A percentile compares a stretch with the other conserved stretches of the same genome.
Conservation (phyloP, 257 asterid species). For the Agastache rugosa region DNA sequence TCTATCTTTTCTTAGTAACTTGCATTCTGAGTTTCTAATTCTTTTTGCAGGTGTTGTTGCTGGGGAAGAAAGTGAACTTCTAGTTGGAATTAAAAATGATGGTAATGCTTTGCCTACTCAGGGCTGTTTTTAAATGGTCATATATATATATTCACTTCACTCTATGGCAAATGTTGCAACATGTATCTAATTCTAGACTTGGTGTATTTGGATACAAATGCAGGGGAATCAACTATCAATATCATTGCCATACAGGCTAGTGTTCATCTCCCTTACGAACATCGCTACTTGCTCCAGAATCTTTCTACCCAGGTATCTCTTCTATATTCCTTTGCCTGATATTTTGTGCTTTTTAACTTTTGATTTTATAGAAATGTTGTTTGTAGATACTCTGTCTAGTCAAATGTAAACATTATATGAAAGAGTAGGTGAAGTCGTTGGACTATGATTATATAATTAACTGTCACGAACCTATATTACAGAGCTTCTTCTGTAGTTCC, state of each 20-base stretch:
- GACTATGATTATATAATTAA: conserved; percentile 22
- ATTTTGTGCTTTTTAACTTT: conserved; percentile 2
- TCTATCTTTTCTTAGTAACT: not conserved
- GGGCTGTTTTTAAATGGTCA: not conserved
- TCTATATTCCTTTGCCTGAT: conserved; percentile 29
- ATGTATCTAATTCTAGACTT: conserved; percentile 28
- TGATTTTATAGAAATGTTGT: conserved; percentile 1
- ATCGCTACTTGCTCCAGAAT: conserved; percentile 82
- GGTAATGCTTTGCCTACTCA: conserved; percentile 55
- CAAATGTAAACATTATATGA: not conserved
- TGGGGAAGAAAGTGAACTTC: conserved; percentile 89
- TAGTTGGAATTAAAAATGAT: conserved; percentile 91
- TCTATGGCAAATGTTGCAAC: conserved; percentile 11
- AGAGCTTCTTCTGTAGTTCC: not conserved
- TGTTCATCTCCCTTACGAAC: conserved; percentile 85
- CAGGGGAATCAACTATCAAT: conserved; percentile 75
- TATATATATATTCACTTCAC: not conserved
- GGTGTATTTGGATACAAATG: conserved; percentile 24
- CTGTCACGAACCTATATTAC: not conserved
- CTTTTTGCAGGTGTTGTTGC: conserved; percentile 68
- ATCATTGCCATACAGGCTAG: conserved; percentile 87
- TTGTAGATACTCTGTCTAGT: conserved; percentile 22
- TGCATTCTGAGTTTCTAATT: conserved; percentile 32
- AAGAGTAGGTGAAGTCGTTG: not conserved
- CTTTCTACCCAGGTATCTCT: conserved; percentile 79